Evolutionary conservation across 2,329 filamentous ascomycete species (phyloP).

Genomic region (Coniochaeta prunicola): DNA sequence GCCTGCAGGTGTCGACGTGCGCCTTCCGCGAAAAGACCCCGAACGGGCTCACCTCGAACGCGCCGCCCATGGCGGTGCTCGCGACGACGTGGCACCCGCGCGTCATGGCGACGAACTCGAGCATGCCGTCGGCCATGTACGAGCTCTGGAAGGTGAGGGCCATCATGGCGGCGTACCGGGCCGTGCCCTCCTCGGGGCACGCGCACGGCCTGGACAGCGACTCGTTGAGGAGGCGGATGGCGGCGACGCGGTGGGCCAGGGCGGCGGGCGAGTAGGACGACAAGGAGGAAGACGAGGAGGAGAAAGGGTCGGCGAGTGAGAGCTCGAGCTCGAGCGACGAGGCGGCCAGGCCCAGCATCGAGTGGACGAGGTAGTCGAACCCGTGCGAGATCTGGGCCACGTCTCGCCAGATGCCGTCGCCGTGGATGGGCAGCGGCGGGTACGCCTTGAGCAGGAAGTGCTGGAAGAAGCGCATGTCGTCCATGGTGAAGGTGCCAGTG

Average conservation of each 20-base stretch:
- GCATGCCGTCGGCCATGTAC: conserved; percentile 30
- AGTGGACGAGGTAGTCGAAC: conserved; percentile 33
- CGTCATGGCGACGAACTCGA: conserved; percentile 30
- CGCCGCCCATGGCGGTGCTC: conserved; percentile 3
- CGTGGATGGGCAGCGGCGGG: conserved; percentile 28
- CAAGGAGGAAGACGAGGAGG: background rate
- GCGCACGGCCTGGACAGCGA: conserved; percentile 18
- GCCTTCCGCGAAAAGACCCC: conserved; percentile 11
- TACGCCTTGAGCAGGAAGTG: conserved; percentile 42
- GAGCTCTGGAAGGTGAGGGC: conserved; percentile 29
- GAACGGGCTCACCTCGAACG: conserved; percentile 12
- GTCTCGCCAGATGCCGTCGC: conserved; percentile 26
- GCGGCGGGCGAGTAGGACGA: conserved; percentile 17
- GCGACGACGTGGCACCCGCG: conserved; percentile 24
- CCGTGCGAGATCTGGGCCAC: conserved; percentile 28
- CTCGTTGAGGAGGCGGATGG: conserved; percentile 27
- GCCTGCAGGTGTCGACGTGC: conserved; percentile 16
- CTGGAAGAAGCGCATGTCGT: conserved; percentile 45
- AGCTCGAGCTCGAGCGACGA: conserved; percentile 26
- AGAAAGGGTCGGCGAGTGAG: conserved; percentile 4
- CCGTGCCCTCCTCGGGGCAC: conserved; percentile 24
- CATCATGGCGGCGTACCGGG: conserved; percentile 27
- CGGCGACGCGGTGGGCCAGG: conserved; percentile 26
- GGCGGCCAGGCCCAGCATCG: conserved; percentile 32
- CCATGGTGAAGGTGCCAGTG: conserved; percentile 26